These are phyloP conservation scores for Aurantiochytrium sp. DNA, from an alignment of 108 stramenopile genomes.

Conservation along the genomic window DNA sequence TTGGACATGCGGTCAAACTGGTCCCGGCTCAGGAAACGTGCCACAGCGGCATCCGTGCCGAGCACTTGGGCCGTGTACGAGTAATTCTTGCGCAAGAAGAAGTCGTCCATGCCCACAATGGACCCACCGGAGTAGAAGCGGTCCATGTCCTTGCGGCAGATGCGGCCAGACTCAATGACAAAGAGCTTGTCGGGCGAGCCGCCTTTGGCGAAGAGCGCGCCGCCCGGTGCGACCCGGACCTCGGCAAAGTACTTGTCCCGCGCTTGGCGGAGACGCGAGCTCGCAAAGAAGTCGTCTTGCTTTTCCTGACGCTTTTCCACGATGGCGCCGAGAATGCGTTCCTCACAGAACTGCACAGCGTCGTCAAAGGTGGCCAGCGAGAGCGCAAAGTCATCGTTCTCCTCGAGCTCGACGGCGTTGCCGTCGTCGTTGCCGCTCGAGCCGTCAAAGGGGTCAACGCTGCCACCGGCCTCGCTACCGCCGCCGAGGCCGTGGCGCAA, in stretches of 20 bases:
- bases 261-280: not conserved
- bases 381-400: not conserved
- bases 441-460: not conserved
- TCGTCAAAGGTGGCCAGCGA: not conserved
- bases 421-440: not conserved
- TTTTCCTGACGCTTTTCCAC: not conserved
- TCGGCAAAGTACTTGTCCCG: not conserved
- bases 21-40: not conserved
- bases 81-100: not conserved
- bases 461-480: not conserved
- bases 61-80: not conserved
- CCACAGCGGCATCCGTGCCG: not conserved
- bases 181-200: not conserved
- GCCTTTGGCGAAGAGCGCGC: not conserved
- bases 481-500: not conserved
- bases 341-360: not conserved
- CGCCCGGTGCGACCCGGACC: not conserved
- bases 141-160: not conserved
- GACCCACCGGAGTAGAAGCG: not conserved
- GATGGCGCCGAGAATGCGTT: not conserved
- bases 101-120: conserved; percentile 26
- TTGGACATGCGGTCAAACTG: not conserved
- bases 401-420: not conserved
- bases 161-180: not conserved
- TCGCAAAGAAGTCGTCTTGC: not conserved